Percentiles rank a stretch among this genome's conserved stretches.
Evolutionary conservation across 352 stramenopile species (phyloP).

Genomic region (Pythium aquatile): DNA sequence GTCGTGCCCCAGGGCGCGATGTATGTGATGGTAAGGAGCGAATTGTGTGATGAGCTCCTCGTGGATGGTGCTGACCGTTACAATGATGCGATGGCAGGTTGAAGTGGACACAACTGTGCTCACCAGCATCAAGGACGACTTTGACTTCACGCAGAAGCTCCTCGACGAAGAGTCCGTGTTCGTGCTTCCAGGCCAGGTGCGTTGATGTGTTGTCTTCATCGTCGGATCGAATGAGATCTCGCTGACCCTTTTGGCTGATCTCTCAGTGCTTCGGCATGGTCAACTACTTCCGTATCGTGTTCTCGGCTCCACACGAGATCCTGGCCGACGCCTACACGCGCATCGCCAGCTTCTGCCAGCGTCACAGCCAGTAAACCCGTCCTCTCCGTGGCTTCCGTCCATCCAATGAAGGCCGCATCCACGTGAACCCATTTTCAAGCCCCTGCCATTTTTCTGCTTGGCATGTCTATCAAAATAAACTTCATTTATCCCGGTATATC

Average conservation of each 20-base stretch:
- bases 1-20: slow-evolving; percentile 92
- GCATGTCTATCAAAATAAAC: background rate
- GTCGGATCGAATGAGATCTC: background rate
- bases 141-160: slow-evolving; percentile 93
- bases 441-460: background rate
- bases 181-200: slow-evolving; percentile 88
- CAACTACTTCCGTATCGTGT: slow-evolving; percentile 78
- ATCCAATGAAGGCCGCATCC: slow-evolving; percentile 6
- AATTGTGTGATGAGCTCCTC: background rate
- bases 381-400: background rate
- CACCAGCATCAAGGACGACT: slow-evolving; percentile 87
- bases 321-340: slow-evolving; percentile 62
- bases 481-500: background rate
- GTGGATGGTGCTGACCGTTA: background rate
- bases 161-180: slow-evolving; percentile 96
- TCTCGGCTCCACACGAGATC: slow-evolving; percentile 62
- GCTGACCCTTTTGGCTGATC: background rate
- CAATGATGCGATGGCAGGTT: slow-evolving; percentile 9
- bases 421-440: slow-evolving; percentile 7
- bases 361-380: slow-evolving; percentile 32
- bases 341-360: slow-evolving; percentile 55
- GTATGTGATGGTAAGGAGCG: slow-evolving; percentile 88
- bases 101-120: slow-evolving; percentile 53
- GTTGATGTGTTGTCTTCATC: background rate
- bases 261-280: slow-evolving; percentile 54